These are phyloP conservation scores for Fragilariopsis cylindrus DNA, from an alignment of 108 stramenopile species.

Conservation along the genomic window DNA sequence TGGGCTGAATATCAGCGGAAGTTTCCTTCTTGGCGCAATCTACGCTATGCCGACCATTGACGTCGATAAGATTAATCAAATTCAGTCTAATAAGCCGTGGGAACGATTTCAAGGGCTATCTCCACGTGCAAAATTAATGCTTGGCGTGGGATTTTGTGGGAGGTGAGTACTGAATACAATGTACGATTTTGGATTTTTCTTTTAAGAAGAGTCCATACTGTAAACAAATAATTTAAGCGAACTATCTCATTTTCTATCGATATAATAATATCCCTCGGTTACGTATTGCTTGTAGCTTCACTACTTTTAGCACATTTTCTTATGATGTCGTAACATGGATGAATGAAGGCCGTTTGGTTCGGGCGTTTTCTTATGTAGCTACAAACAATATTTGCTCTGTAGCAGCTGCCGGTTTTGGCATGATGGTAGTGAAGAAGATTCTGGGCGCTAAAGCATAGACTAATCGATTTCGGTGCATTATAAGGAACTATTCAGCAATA, in stretches of 20 bases:
- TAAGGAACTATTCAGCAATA: background rate
- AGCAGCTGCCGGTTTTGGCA: conserved; percentile 62
- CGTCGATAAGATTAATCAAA: conserved; percentile 15
- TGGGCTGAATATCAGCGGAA: conserved; percentile 74
- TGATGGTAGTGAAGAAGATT: conserved; percentile 53
- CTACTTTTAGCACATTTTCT: conserved; percentile 76
- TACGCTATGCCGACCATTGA: conserved; percentile 40
- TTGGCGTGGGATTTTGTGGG: conserved; percentile 54
- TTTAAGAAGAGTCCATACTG: background rate
- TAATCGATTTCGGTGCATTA: conserved; percentile 1
- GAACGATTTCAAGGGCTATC: conserved; percentile 39
- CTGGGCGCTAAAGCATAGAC: conserved; percentile 22
- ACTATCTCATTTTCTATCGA: background rate
- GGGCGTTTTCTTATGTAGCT: conserved; percentile 56
- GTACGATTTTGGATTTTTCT: background rate
- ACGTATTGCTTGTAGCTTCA: conserved; percentile 53
- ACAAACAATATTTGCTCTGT: conserved; percentile 72
- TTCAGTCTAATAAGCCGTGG: background rate
- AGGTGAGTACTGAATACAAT: background rate
- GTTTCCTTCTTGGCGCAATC: conserved; percentile 64
- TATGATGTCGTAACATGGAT: conserved; percentile 70
- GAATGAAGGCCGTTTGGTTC: conserved; percentile 42
- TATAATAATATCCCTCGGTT: background rate
- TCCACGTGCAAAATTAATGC: conserved; percentile 58
- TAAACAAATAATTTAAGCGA: background rate